Evolutionary conservation across 169 alveolate species (phyloP).

Genomic region (Theileria annulata): DNA sequence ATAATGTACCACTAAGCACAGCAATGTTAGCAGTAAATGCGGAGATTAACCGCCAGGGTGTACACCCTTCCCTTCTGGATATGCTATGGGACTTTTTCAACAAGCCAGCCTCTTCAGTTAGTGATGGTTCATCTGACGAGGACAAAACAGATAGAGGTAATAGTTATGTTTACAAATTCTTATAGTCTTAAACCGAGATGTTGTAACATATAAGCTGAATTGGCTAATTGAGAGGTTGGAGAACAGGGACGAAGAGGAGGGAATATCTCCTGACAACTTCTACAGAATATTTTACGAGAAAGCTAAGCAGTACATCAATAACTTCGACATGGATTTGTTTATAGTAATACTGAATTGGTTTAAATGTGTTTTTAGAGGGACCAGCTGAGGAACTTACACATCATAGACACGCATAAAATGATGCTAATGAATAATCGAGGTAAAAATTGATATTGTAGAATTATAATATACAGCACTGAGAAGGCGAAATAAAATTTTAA

Average conservation of each 20-base stretch:
- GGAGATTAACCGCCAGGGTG: conserved; percentile 76
- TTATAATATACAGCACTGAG: conserved; percentile 34
- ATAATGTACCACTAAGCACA: conserved; percentile 67
- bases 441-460: not conserved
- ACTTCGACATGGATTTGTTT: conserved; percentile 61
- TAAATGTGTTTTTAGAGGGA: conserved; percentile 14
- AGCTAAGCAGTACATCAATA: conserved; percentile 36
- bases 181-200: conserved; percentile 50
- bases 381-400: conserved; percentile 37
- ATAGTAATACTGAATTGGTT: conserved; percentile 14
- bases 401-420: conserved; percentile 17
- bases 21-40: conserved; percentile 66
- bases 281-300: conserved; percentile 67
- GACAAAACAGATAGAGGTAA: not conserved
- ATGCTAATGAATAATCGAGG: conserved; percentile 48
- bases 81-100: conserved; percentile 78
- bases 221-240: conserved; percentile 65
- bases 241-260: conserved; percentile 70
- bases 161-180: not conserved
- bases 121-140: not conserved
- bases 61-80: conserved; percentile 78
- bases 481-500: conserved; percentile 45
- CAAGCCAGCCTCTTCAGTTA: conserved; percentile 29
- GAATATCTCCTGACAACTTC: conserved; percentile 79
- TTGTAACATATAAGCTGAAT: conserved; percentile 69